These are phyloP conservation scores for Acanthamoeba divionensis DNA, from an alignment of 208 protist species.

Conservation along the genomic window DNA sequence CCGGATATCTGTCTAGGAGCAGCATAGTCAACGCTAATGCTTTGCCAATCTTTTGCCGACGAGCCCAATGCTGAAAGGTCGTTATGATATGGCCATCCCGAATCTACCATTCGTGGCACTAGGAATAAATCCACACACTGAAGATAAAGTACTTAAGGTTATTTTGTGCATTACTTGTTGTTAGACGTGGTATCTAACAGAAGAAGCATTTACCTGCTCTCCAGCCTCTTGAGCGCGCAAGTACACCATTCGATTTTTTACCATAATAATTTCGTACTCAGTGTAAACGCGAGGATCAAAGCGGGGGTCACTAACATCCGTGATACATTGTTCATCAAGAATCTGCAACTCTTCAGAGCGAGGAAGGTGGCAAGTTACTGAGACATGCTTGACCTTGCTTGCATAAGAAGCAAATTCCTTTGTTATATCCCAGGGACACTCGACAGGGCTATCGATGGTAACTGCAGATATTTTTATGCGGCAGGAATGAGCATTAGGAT, in stretches of 20 bases:
- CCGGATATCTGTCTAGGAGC: conserved; percentile 14
- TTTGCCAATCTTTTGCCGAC: conserved; percentile 43
- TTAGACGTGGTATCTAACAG: too few species aligned
- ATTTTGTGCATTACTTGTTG: background rate
- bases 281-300: conserved; percentile 50
- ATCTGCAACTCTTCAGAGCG: conserved; percentile 40
- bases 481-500: conserved; percentile 85
- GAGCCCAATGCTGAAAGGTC: conserved; percentile 35
- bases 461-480: conserved; percentile 87
- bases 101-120: conserved; percentile 44
- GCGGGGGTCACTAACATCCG: conserved; percentile 15
- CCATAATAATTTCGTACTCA: conserved; percentile 54
- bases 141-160: background rate
- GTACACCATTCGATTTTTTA: conserved; percentile 54
- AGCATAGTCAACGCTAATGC: conserved; percentile 35
- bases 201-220: conserved; percentile 71
- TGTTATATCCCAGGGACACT: conserved; percentile 79
- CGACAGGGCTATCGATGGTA: conserved; percentile 81
- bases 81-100: conserved; percentile 46
- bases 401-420: conserved; percentile 85
- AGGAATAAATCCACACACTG: background rate
- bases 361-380: conserved; percentile 75
- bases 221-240: conserved; percentile 70
- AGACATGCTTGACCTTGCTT: conserved; percentile 84
- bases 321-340: conserved; percentile 43